phyloP scores from a whole-genome alignment of 441 rosid genomes.

The Bocquillonia castaneifolia region DNA sequence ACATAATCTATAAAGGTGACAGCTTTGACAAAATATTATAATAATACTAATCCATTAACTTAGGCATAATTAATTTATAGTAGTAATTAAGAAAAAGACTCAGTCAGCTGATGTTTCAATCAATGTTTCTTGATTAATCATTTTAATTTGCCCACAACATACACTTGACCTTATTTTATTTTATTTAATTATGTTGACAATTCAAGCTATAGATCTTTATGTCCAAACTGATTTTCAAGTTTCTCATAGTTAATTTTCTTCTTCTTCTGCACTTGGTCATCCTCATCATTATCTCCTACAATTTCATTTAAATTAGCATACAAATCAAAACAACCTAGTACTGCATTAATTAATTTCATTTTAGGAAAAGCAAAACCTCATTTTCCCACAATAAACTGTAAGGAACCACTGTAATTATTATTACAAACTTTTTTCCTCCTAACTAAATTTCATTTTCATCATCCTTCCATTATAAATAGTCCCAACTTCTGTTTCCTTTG shows the following conservation, averaged over 20 bases:
- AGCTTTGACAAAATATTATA: constrained; percentile 20
- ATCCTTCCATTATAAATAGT: background rate
- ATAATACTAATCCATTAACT: background rate
- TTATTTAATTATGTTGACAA: background rate
- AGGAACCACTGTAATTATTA: background rate
- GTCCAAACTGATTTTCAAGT: constrained; percentile 17
- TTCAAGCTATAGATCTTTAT: constrained; percentile 13
- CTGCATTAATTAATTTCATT: background rate
- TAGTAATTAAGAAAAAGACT: constrained; percentile 7
- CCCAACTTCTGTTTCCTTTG: background rate
- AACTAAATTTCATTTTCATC: background rate
- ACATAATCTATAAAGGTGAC: constrained; percentile 25
- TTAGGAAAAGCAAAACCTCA: background rate
- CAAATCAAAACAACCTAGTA: background rate
- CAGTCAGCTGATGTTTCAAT: constrained; percentile 25
- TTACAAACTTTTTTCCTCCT: constrained; percentile 3
- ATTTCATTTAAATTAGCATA: background rate
- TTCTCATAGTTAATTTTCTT: background rate
- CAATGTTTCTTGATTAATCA: constrained; percentile 1
- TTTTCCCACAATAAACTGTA: background rate
- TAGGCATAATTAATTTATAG: constrained; percentile 15
- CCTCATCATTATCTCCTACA: background rate
- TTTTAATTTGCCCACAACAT: background rate
- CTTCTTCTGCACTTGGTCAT: background rate
- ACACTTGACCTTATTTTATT: constrained; percentile 12